Evolutionary conservation across 2,329 filamentous ascomycete genomes (phyloP).

Genomic region (Sporothrix euskadiensis): DNA sequence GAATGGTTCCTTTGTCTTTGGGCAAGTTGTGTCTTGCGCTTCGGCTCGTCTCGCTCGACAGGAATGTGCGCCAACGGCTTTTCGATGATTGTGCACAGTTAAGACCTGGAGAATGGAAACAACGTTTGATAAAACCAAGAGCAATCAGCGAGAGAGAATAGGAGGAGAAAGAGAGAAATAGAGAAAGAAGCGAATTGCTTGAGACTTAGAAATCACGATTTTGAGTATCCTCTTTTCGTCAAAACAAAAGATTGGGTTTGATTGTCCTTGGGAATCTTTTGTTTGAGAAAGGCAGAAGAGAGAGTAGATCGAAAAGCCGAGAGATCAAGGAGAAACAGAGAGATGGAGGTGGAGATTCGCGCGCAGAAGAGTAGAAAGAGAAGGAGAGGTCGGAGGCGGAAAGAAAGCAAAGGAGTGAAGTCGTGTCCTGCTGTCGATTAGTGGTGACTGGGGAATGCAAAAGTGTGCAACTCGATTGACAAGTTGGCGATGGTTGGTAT

Average conservation of each 20-base stretch:
- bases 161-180: slow-evolving; percentile 1
- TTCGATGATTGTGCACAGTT: neutral
- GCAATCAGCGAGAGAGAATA: slow-evolving; percentile 17
- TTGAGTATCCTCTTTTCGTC: slow-evolving; percentile 11
- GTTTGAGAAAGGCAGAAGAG: neutral
- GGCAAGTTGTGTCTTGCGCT: slow-evolving; percentile 5
- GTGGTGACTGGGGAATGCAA: slow-evolving; percentile 17
- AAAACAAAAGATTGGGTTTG: slow-evolving; percentile 14
- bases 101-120: neutral
- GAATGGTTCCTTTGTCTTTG: slow-evolving; percentile 2
- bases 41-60: slow-evolving; percentile 23
- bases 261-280: slow-evolving; percentile 8
- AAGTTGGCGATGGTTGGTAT: slow-evolving; percentile 22
- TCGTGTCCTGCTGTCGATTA: neutral
- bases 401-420: neutral
- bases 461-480: neutral
- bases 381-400: neutral
- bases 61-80: slow-evolving; percentile 25
- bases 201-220: slow-evolving; percentile 27
- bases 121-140: neutral
- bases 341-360: neutral
- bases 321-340: neutral
- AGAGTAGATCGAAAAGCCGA: slow-evolving; percentile 15
- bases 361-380: slow-evolving; percentile 2
- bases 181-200: slow-evolving; percentile 11